Percentiles rank a stretch among this genome's conserved stretches.
Evolutionary conservation across 345 rosid species (phyloP).

Genomic region (Microthlaspi erraticum): DNA sequence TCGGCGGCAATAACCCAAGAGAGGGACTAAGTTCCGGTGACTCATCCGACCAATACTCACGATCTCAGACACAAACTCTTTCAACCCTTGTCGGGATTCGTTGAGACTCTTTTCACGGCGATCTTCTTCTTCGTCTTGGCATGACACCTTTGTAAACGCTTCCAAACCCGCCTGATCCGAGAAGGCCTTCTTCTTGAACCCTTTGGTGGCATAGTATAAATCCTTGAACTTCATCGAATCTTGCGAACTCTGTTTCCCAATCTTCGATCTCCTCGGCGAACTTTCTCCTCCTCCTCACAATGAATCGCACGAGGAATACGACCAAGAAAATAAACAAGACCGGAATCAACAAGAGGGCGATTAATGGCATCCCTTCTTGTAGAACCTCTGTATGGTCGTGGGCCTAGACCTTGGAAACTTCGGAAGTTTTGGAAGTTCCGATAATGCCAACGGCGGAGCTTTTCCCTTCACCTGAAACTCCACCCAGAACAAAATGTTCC

Average conservation of each 20-base stretch:
- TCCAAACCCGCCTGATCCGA: constrained; percentile 85
- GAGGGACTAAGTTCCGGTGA: constrained; percentile 76
- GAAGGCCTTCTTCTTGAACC: constrained; percentile 38
- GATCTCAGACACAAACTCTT: constrained; percentile 79
- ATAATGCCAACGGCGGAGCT: not conserved
- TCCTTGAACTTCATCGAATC: constrained; percentile 62
- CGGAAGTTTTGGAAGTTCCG: constrained; percentile 45
- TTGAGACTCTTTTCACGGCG: constrained; percentile 75
- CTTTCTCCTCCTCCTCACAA: constrained; percentile 49
- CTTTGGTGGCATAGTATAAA: constrained; percentile 62
- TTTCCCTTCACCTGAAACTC: not conserved
- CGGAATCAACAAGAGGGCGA: constrained; percentile 17
- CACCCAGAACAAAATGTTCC: not conserved
- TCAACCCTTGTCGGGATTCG: constrained; percentile 78
- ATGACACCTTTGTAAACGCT: constrained; percentile 67
- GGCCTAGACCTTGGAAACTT: constrained; percentile 46
- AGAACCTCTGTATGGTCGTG: constrained; percentile 21
- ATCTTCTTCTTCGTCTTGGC: constrained; percentile 52
- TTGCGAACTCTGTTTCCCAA: constrained; percentile 74
- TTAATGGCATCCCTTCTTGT: constrained; percentile 42
- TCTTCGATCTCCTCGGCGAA: constrained; percentile 66
- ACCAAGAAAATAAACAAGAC: constrained; percentile 2
- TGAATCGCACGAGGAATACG: constrained; percentile 16
- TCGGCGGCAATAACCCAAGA: constrained; percentile 82
- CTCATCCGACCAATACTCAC: constrained; percentile 79